A percentile compares a stretch with the other conserved stretches of the same genome.
Evolutionary conservation across 2,329 filamentous ascomycete genomes (phyloP).

Genomic region (Penicillium vulpinum): DNA sequence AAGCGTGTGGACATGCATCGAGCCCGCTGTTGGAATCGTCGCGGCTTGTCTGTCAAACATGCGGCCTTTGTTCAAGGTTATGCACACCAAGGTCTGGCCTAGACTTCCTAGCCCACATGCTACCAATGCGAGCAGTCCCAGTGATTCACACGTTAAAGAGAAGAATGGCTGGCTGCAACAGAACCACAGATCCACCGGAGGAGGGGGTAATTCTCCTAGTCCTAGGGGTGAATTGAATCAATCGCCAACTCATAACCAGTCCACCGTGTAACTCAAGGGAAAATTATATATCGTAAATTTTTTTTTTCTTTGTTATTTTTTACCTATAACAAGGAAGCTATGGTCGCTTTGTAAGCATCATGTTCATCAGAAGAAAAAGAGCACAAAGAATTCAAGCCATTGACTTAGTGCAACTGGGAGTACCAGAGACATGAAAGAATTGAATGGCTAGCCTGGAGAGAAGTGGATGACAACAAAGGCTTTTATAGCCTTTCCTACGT

Average conservation of each 20-base stretch:
- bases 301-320: background rate
- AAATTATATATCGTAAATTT: background rate
- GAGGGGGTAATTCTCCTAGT: background rate
- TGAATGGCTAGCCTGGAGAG: background rate
- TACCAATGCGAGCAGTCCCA: conserved; percentile 8
- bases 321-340: background rate
- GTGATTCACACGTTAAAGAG: conserved; percentile 13
- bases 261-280: background rate
- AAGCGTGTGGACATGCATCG: conserved; percentile 35
- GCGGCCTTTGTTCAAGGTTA: conserved; percentile 28
- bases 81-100: conserved; percentile 18
- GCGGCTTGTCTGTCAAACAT: conserved; percentile 32
- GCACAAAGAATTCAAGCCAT: background rate
- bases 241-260: background rate
- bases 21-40: conserved; percentile 31
- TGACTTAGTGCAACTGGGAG: background rate
- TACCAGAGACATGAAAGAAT: background rate
- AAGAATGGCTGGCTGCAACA: conserved; percentile 8
- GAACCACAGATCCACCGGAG: conserved; percentile 7
- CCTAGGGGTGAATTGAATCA: background rate
- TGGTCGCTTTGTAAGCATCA: background rate
- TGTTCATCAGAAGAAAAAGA: background rate
- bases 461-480: background rate
- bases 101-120: background rate
- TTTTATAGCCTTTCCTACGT: background rate